Evolutionary conservation across 208 protist genomes (phyloP).

Genomic region (Phytomonas serpens): DNA sequence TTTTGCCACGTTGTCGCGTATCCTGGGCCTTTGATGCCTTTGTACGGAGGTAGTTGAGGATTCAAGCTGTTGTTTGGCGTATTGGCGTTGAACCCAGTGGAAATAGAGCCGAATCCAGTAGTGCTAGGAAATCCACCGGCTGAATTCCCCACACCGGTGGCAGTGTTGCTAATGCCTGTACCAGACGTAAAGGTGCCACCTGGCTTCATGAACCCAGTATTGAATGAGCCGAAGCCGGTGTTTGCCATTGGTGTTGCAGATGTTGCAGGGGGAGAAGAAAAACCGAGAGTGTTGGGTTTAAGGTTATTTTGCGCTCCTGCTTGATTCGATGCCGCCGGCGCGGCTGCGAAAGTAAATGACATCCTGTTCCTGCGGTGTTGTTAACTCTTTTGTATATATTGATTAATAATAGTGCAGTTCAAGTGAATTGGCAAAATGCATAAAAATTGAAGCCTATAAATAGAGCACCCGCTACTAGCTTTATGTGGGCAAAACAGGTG

Average conservation of each 20-base stretch:
- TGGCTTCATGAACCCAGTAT: not conserved
- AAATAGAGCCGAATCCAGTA: conserved; percentile 14
- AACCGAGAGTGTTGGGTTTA: not conserved
- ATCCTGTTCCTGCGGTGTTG: not conserved
- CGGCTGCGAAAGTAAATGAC: not conserved
- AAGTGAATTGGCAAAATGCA: not conserved
- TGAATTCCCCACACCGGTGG: conserved; percentile 4
- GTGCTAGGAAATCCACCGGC: conserved; percentile 15
- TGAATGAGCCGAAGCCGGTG: not conserved
- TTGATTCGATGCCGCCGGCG: not conserved
- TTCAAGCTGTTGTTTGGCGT: not conserved
- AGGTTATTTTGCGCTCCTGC: conserved; percentile 1
- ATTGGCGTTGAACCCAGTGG: not conserved
- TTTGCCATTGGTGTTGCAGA: not conserved
- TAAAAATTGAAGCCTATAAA: conserved; percentile 1
- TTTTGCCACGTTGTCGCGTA: conserved; percentile 46
- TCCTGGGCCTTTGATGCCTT: conserved; percentile 62
- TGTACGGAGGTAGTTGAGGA: conserved; percentile 41
- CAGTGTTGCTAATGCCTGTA: conserved; percentile 12
- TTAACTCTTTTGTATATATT: not conserved
- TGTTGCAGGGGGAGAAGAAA: not conserved
- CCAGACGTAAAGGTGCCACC: conserved; percentile 8
- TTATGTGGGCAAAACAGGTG: not conserved
- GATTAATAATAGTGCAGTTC: not conserved
- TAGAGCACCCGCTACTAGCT: not conserved